Base-by-base conservation (phyloP, 176 grass and related monocot genomes). In the Tuctoria greenei region DNA sequence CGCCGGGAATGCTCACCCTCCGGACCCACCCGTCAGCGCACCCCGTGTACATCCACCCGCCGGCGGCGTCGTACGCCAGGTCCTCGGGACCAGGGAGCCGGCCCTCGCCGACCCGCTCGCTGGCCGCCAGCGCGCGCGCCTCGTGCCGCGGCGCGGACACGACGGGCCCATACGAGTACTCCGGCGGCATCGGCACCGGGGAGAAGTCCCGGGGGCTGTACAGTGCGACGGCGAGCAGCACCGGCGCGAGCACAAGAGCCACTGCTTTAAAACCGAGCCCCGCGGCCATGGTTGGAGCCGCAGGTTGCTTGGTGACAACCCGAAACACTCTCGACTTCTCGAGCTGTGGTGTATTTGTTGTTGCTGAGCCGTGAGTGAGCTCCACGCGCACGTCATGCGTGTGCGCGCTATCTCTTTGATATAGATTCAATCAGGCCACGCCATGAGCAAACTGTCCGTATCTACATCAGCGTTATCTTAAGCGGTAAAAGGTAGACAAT, bases 1-100 rank as follows among this genome's bases (percentile, higher is more conserved):
- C 79, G 24, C 25, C 73, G 0, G 58, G 50, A 7, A 97, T 74
- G 67, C 75, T 74, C 14, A 97, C 85, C 69, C 90, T 71, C 58
- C 85, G 31, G 20, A 97, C 87, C 93, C 93, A 97, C 50, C 93
- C 90, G 62, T 97, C 93, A 4, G 27, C 2, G 67, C 93, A 97
- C 1, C 90, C 87, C 4, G 90, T 93, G 82, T 93, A 97, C 40
- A 97, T 43, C 73, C 78, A 81, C 28, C 62, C 71, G 16, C 67
- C 73, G 54, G 81, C 82, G 5, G 56, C 69, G 64, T 97, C 90
- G 71, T 84, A 86, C 1, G 82, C 90, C 11, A 97, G 28, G 85
- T 97, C 93, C 86, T 97, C 93, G 0, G 93, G 93, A 0, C 82
- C 93, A 0, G 42, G 90, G 45, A 97, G 81, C 35, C 79, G 39